phyloP scores from a whole-genome alignment of 2,329 filamentous ascomycete species.

The Aspergillus fumigatus region DNA sequence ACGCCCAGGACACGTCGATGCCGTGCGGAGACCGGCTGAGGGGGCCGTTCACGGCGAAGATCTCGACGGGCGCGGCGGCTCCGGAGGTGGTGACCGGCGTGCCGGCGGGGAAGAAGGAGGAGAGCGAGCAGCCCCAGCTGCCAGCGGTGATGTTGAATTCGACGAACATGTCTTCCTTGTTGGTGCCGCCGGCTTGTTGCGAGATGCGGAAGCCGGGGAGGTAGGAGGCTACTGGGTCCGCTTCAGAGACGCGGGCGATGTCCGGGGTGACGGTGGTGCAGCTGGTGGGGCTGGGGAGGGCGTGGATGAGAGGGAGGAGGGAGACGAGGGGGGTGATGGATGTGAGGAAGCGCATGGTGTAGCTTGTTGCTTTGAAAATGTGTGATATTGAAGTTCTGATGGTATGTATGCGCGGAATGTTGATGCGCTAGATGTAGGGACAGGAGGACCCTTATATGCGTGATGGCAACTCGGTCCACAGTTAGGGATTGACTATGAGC shows the following conservation, averaged over 20 bases:
- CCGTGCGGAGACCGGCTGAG: constrained; percentile 3
- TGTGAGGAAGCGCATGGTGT: constrained; percentile 5
- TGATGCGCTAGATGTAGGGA: not conserved
- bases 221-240: constrained; percentile 3
- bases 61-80: constrained; percentile 1
- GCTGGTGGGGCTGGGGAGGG: constrained; percentile 1
- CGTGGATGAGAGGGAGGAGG: not conserved
- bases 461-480: not conserved
- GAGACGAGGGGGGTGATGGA: not conserved
- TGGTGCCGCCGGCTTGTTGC: constrained; percentile 1
- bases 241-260: constrained; percentile 6
- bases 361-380: not conserved
- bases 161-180: constrained; percentile 7
- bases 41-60: constrained; percentile 3
- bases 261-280: constrained; percentile 5
- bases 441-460: not conserved
- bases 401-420: too few species aligned
- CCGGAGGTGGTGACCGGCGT: not conserved
- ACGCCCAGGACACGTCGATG: constrained; percentile 8
- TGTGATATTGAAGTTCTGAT: not conserved
- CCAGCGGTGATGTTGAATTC: constrained; percentile 7
- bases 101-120: constrained; percentile 6
- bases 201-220: constrained; percentile 5
- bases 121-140: constrained; percentile 8
- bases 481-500: not conserved